Evolutionary conservation across 2,329 filamentous ascomycete species (phyloP), one percentile per base, ranked within the genome.

Genomic region (Fusarium metavorans): DNA sequence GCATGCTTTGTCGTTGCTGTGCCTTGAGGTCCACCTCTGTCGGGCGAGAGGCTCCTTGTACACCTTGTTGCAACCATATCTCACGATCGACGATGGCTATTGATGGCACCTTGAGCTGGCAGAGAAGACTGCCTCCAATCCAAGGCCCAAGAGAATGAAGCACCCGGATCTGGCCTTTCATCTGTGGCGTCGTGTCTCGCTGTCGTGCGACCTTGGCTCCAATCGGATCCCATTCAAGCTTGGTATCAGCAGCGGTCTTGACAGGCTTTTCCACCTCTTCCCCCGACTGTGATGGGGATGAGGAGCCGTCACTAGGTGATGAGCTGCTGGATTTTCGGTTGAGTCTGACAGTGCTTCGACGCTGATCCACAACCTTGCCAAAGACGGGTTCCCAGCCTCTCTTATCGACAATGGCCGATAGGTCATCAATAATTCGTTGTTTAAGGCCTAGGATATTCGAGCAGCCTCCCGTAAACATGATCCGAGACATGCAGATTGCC

Each of bases 391-490:
- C 91, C 95, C 96, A 98, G 8, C 94, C 94, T 71, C 91, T 87
- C 52, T 88, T 85, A 18, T 91, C 86, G 6, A 97, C 87, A 1
- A 98, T 84, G 1, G 85, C 83, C 5, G 89, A 88, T 1, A 98
- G 84, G 77, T 98, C 95, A 66, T 93, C 89, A 35, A 98, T 83
- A 41, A 98, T 88, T 30, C 96, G 91, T 27, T 88, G 87, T 74
- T 94, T 95, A 30, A 99, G 84, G 1, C 97, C 97, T 1, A 95
- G 89, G 10, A 98, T 91, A 30, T 89, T 89, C 7, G 95, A 91
- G 57, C 93, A 93, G 3, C 95, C 95, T 35, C 97, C 97, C 0
- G 92, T 93, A 79, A 99, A 93, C 18, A 98, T 87, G 54, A 98
- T 93, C 43, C 96, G 93, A 1, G 95, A 92, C 91, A 98, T 97